A percentile compares a stretch with the other conserved stretches of the same genome.
Conservation (phyloP, 2,329 filamentous ascomycete species). For the Sphaerulina musiva region DNA sequence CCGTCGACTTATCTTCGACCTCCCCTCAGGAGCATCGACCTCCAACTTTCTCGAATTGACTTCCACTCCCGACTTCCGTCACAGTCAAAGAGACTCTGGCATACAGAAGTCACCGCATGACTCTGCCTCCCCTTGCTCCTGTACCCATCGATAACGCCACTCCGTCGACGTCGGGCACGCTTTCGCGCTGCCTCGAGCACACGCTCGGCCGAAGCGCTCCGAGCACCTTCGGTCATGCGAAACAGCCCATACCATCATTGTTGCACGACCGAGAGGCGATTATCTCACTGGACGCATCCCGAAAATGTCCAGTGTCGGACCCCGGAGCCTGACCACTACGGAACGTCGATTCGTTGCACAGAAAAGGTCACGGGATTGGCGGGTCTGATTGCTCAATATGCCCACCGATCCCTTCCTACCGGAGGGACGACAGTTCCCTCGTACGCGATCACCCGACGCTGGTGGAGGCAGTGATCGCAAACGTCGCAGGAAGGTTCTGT, state of each 20-base stretch:
- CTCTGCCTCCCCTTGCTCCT: too few relatives aligned
- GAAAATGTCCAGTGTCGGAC: not conserved
- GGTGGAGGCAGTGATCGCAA: constrained; percentile 33
- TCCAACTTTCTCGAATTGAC: too few relatives aligned
- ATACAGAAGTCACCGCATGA: too few relatives aligned
- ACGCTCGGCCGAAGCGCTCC: not conserved
- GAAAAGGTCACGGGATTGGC: not conserved
- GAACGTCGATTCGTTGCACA: not conserved
- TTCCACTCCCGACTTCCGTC: too few relatives aligned
- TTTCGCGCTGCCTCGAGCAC: not conserved
- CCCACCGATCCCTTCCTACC: constrained; percentile 21
- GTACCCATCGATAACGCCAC: not conserved
- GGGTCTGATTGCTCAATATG: constrained; percentile 4
- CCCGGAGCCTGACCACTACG: too few relatives aligned
- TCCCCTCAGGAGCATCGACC: too few relatives aligned
- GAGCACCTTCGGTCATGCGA: not conserved
- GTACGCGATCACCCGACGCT: constrained; percentile 18
- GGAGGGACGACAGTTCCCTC: constrained; percentile 19
- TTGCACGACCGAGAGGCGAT: not conserved
- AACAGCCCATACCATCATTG: not conserved
- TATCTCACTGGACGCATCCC: not conserved
- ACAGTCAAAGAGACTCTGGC: too few relatives aligned
- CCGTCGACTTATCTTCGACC: too few relatives aligned
- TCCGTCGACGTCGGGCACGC: not conserved
- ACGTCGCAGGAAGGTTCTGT: constrained; percentile 43